Evolutionary conservation across 1,139 yeast species (phyloP).

Genomic region (Kodamaea derodonti): DNA sequence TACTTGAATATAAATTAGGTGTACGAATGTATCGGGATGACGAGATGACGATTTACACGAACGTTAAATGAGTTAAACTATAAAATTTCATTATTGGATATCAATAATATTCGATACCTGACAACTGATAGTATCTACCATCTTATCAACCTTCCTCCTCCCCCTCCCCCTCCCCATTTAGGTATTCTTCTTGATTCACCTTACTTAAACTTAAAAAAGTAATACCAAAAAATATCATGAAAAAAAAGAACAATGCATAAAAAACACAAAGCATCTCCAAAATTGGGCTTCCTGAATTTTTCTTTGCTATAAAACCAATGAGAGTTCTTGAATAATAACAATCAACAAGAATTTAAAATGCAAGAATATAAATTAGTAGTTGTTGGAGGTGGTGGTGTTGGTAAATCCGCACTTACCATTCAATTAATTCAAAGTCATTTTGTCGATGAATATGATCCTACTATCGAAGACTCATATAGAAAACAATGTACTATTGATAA

Average conservation of each 20-base stretch:
- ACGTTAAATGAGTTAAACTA: too few relatives aligned
- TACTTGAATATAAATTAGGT: too few relatives aligned
- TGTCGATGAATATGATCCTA: slow-evolving; percentile 95
- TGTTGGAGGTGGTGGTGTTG: slow-evolving; percentile 98
- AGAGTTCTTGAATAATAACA: not conserved
- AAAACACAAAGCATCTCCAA: slow-evolving; percentile 1
- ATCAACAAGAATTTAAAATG: slow-evolving; percentile 21
- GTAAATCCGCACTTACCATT: slow-evolving; percentile 92
- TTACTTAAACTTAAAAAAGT: too few relatives aligned
- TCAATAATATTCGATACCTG: too few relatives aligned
- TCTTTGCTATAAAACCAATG: slow-evolving; percentile 2
- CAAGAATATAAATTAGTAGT: slow-evolving; percentile 86
- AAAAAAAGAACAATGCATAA: slow-evolving; percentile 2
- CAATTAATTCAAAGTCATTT: slow-evolving; percentile 88
- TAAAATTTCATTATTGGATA: too few relatives aligned
- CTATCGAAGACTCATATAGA: slow-evolving; percentile 79
- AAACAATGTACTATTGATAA: slow-evolving; percentile 53
- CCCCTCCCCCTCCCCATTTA: too few relatives aligned
- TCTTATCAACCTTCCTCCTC: too few relatives aligned
- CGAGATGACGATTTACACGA: too few relatives aligned
- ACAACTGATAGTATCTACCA: too few relatives aligned
- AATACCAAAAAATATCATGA: not conserved
- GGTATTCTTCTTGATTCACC: too few relatives aligned
- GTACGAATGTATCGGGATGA: too few relatives aligned
- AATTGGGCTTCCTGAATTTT: not conserved